A percentile compares a stretch with the other conserved stretches of the same genome.
Evolutionary conservation across 2,329 filamentous ascomycete species (phyloP).

Genomic region (Zasmidium citrigriseum): DNA sequence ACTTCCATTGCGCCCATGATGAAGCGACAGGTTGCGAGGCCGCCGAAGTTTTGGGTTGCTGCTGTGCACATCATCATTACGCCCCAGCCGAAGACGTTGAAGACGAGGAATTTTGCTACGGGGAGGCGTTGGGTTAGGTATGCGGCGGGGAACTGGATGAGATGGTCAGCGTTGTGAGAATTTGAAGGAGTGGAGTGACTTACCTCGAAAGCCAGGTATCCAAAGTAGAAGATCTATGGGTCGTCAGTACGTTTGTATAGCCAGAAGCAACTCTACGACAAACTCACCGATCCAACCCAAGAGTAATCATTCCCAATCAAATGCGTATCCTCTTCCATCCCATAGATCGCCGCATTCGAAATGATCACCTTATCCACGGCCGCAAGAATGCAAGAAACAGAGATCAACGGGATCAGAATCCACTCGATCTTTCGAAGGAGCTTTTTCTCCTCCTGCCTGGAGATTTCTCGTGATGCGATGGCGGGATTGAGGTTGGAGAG

Average conservation of each 20-base stretch:
- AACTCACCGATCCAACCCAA: constrained; percentile 42
- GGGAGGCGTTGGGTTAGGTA: constrained; percentile 45
- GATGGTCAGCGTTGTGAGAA: neutral
- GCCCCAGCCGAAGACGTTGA: constrained; percentile 7
- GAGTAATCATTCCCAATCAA: constrained; percentile 52
- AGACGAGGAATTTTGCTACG: constrained; percentile 42
- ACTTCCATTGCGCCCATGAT: constrained; percentile 15
- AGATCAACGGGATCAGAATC: constrained; percentile 10
- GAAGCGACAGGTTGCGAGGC: constrained; percentile 45
- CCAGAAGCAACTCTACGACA: neutral
- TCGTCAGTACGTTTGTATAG: constrained; percentile 19
- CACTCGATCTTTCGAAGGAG: constrained; percentile 11
- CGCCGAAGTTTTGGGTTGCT: constrained; percentile 19
- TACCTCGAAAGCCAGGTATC: constrained; percentile 38
- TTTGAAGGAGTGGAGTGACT: neutral
- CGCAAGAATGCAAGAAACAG: constrained; percentile 7
- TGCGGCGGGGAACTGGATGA: constrained; percentile 45
- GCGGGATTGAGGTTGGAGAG: constrained; percentile 28
- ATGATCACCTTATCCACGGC: constrained; percentile 16
- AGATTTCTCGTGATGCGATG: constrained; percentile 28
- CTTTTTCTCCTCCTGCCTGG: constrained; percentile 11
- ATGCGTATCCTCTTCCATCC: constrained; percentile 44
- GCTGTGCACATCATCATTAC: constrained; percentile 10
- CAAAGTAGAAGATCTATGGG: constrained; percentile 47
- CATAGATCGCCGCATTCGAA: constrained; percentile 24